phyloP scores from a whole-genome alignment of 805 yeast genomes.

The Starmerella bacillaris region DNA sequence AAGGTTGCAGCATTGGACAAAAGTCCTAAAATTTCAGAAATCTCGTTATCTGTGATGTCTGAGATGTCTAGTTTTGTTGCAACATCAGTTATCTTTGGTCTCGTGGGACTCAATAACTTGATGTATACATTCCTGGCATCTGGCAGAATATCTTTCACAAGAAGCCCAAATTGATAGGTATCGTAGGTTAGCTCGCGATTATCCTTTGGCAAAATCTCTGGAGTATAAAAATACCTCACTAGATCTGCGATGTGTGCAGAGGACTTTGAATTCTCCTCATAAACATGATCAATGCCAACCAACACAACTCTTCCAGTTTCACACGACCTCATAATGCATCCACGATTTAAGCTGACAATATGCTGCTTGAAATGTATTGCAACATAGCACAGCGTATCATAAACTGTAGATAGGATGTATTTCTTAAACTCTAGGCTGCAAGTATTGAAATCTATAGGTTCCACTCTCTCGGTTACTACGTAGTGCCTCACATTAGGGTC shows the following conservation, averaged over 20 bases:
- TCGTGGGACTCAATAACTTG: slow-evolving; percentile 9
- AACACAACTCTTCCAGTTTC: slow-evolving; percentile 5
- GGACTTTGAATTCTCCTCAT: slow-evolving; percentile 21
- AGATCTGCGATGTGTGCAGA: slow-evolving; percentile 38
- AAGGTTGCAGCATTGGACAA: slow-evolving; percentile 26
- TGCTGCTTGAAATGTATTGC: slow-evolving; percentile 6
- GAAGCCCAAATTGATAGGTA: slow-evolving; percentile 43
- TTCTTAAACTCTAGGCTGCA: slow-evolving; percentile 3
- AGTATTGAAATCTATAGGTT: slow-evolving; percentile 28
- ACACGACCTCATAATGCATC: slow-evolving; percentile 5
- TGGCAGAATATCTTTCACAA: slow-evolving; percentile 30
- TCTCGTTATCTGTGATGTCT: slow-evolving; percentile 25
- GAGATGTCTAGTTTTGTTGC: too few relatives aligned
- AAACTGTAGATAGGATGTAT: slow-evolving; percentile 2
- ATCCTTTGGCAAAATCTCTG: slow-evolving; percentile 18
- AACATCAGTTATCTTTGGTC: slow-evolving; percentile 10
- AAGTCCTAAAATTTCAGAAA: slow-evolving; percentile 33
- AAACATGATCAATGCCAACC: slow-evolving; percentile 19
- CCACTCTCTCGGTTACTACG: slow-evolving; percentile 49
- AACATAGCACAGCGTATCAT: slow-evolving; percentile 4
- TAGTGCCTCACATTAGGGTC: slow-evolving; percentile 45
- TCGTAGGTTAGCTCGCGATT: slow-evolving; percentile 27
- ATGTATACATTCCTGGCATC: slow-evolving; percentile 7
- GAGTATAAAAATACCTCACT: slow-evolving; percentile 28
- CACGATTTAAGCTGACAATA: not conserved